Conservation (phyloP, 73 alveolate species). For the Blepharisma japonicum region DNA sequence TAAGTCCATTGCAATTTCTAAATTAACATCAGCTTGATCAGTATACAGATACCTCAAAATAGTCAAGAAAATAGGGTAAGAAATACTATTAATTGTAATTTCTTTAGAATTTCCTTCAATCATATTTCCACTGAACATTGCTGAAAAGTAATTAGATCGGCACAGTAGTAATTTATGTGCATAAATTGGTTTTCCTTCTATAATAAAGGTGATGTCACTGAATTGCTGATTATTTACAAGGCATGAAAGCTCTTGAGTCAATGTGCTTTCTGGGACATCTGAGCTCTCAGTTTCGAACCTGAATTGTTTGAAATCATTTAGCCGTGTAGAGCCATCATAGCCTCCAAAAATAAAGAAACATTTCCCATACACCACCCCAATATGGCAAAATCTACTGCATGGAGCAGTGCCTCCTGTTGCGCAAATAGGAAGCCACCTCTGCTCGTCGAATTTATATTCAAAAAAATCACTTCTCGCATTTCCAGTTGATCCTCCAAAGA, state of each 20-base stretch:
- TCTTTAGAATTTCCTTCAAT: slow-evolving; percentile 41
- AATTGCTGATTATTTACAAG: slow-evolving; percentile 27
- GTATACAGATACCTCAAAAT: slow-evolving; percentile 55
- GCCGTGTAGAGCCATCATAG: slow-evolving; percentile 78
- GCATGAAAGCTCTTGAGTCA: slow-evolving; percentile 36
- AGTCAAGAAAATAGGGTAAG: slow-evolving; percentile 39
- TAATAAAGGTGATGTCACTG: slow-evolving; percentile 66
- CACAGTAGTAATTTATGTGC: slow-evolving; percentile 57
- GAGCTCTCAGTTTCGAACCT: slow-evolving; percentile 39
- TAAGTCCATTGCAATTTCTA: slow-evolving; percentile 44
- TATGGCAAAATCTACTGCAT: slow-evolving; percentile 65
- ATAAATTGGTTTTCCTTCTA: slow-evolving; percentile 57
- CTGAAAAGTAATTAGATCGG: slow-evolving; percentile 59
- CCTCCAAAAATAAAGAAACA: slow-evolving; percentile 82
- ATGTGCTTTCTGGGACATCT: slow-evolving; percentile 62
- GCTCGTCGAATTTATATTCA: slow-evolving; percentile 59
- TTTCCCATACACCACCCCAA: slow-evolving; percentile 60
- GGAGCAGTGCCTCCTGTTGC: slow-evolving; percentile 62
- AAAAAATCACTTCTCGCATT: slow-evolving; percentile 63
- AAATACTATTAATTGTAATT: slow-evolving; percentile 46
- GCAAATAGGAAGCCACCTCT: slow-evolving; percentile 73
- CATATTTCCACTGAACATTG: slow-evolving; percentile 46
- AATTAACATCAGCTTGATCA: slow-evolving; percentile 51
- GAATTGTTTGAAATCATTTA: slow-evolving; percentile 76
- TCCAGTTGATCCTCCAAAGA: slow-evolving; percentile 78